Evolutionary conservation across 805 yeast species (phyloP), one percentile per base, ranked within the genome.

Genomic region (Candida pini): DNA sequence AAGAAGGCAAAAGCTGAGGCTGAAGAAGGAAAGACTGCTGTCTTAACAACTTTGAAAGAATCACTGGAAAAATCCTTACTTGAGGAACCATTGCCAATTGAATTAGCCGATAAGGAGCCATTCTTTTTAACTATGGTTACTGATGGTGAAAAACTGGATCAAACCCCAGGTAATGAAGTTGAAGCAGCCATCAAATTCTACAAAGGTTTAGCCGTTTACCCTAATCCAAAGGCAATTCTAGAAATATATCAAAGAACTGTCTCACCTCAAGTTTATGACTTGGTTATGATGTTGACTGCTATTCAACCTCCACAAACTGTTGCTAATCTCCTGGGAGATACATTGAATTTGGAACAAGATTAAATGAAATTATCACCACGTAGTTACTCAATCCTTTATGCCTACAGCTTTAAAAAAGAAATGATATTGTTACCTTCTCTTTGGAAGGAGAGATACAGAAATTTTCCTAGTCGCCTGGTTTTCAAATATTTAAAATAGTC

Each of bases 151-250:
- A 83, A 81, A 59, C 68, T 84, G 48, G 75, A 86, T 44, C 67
- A 73, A 44, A 54, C 65, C 22, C 78, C 82, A 42, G 81, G 79
- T 45, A 71, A 74, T 47, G 86, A 83, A 59, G 63, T 82, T 44
- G 86, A 81, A 40, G 81, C 97, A 29, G 97, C 98, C 25, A 69
- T 89, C 48, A 74, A 81, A 47, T 92, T 88, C 73, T 92, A 92
- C 75, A 84, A 86, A 62, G 97, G 97, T 10, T 71, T 92, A 56
- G 76, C 86, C 27, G 89, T 88, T 33, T 90, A 89, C 62, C 97
- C 98, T 42, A 81, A 83, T 61, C 99, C 98, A 40, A 81, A 94
- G 37, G 96, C 87, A 53, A 76, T 92, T 50, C 71, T 92, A 57
- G 82, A 81, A 33, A 79, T 90, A 51, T 90, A 86, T 66, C 96